Conservation (phyloP, 108 stramenopile genomes). For the Chaetoceros tenuissimus region DNA sequence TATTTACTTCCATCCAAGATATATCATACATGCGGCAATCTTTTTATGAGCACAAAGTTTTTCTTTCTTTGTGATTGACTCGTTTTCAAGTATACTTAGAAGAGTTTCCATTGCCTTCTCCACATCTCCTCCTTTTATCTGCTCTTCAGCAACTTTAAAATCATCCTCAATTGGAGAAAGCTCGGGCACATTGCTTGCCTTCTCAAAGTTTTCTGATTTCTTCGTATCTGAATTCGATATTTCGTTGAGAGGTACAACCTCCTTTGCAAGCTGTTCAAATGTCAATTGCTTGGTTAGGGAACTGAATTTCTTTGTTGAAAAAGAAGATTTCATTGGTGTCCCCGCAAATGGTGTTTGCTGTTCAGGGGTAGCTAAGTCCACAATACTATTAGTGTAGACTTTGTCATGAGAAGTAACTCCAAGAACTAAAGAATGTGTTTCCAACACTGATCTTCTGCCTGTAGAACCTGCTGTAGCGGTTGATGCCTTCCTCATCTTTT, state of each 20-base stretch:
- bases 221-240: neutral
- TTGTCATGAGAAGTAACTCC: conserved; percentile 73
- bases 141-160: neutral
- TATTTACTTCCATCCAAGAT: neutral
- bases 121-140: neutral
- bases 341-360: neutral
- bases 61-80: neutral
- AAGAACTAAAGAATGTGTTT: conserved; percentile 40
- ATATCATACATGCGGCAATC: neutral
- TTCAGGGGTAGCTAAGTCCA: neutral
- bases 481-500: conserved; percentile 31
- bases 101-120: neutral
- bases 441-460: conserved; percentile 33
- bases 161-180: neutral
- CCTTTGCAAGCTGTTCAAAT: neutral
- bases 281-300: neutral
- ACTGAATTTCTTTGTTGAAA: neutral
- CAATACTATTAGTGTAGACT: conserved; percentile 26
- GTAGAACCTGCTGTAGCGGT: conserved; percentile 14
- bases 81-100: neutral
- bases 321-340: neutral
- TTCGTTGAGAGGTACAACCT: neutral
- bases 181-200: neutral
- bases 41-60: neutral
- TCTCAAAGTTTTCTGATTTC: neutral